Evolutionary conservation across 148 eudicot species (phyloP), one percentile per base, ranked within the genome.

Genomic region (Arctostaphylos glauca): DNA sequence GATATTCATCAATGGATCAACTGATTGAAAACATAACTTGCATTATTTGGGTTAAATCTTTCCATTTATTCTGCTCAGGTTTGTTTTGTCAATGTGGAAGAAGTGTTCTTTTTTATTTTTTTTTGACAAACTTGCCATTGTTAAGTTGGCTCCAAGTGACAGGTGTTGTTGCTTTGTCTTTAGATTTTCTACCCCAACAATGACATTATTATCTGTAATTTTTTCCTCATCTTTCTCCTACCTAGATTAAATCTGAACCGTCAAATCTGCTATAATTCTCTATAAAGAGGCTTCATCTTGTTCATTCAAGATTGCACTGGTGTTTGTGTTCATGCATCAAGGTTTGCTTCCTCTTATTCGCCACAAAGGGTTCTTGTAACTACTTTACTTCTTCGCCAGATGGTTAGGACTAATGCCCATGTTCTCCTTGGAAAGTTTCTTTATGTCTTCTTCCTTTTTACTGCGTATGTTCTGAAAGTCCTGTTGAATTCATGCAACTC

Each of bases 241-340:
- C 25, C 16, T n/a, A 74, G 66, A 77, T 77, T 44, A 77, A 54
- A 77, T 77, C 80, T n/a, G 16, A 41, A 55, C 80, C 1, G 38
- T 19, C 25, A 5, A 47, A 38, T 77, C 23, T 55, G 48, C 44
- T 18, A 21, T 55, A 43, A 55, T 54, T 41, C 62, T 55, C 64
- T 74, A 74, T 74, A 74, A 48, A 74, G 12, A 48, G 55, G 10
- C 56, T 44, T 77, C 10, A 48, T 21, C 66, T 53, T 21, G 14
- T 53, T 53, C 25, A 15, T 54, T 77, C n/a, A 59, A 77, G 64
- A 54, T 54, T 55, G 19, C 6, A 16, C 48, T 77, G 66, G 64
- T 55, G 62, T 44, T 53, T 31, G 25, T 38, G 59, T 50, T 25
- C 31, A 47, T 10, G 60, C 58, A 55, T 54, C 25, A 4, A 41